Evolutionary conservation across 495 filamentous ascomycete species (phyloP).

Genomic region (Penicillium pulvis): DNA sequence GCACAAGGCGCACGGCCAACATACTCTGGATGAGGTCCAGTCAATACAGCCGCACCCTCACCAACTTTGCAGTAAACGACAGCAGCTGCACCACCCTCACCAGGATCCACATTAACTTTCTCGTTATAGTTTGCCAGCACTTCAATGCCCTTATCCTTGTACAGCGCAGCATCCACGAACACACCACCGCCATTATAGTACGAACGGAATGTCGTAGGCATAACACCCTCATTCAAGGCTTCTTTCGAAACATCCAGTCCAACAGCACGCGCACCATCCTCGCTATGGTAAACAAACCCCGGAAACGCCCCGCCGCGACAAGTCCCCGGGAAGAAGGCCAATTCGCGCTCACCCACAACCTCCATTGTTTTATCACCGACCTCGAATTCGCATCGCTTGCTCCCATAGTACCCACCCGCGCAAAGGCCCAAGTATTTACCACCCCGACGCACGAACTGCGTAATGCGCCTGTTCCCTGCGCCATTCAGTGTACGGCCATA

Average conservation of each 20-base stretch:
- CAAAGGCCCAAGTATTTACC: conserved; percentile 89
- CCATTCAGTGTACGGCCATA: conserved; percentile 91
- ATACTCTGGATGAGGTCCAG: conserved; percentile 93
- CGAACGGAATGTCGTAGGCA: conserved; percentile 66
- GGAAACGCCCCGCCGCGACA: conserved; percentile 87
- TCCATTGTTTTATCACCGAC: conserved; percentile 78
- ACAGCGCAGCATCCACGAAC: conserved; percentile 78
- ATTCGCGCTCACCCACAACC: conserved; percentile 82
- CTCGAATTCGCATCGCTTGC: conserved; percentile 82
- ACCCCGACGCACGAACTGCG: conserved; percentile 81
- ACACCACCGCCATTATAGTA: conserved; percentile 97
- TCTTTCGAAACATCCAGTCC: conserved; percentile 66
- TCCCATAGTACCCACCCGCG: conserved; percentile 92
- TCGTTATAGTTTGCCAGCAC: conserved; percentile 81
- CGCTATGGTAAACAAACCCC: conserved; percentile 90
- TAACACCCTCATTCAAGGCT: conserved; percentile 52
- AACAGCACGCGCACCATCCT: conserved; percentile 77
- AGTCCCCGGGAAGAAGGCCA: conserved; percentile 83
- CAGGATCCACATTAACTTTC: conserved; percentile 74
- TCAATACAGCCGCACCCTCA: conserved; percentile 77
- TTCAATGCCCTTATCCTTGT: conserved; percentile 66
- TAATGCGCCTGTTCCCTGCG: conserved; percentile 79
- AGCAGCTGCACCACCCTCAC: conserved; percentile 67
- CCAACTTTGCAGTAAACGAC: conserved; percentile 87
- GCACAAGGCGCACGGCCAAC: conserved; percentile 27